Percentiles rank a stretch among this genome's conserved stretches.
These are phyloP conservation scores for Rhodotorula diobovata DNA, from an alignment of 768 basidiomycete genomes.

Conservation along the genomic window DNA sequence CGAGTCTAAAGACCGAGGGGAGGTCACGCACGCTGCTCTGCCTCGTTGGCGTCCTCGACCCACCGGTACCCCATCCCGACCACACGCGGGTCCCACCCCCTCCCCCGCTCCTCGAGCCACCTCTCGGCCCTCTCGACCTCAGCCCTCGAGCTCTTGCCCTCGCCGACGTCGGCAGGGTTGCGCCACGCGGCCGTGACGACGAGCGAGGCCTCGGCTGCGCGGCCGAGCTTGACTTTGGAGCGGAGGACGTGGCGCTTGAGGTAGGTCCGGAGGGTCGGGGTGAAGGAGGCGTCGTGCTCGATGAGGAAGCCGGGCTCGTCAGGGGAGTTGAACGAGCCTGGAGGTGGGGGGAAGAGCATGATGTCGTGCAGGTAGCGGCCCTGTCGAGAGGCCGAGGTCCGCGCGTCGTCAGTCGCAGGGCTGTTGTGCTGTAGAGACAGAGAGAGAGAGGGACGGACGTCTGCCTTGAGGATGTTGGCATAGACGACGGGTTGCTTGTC, in stretches of 20 bases:
- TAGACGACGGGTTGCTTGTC: conserved; percentile 23
- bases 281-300: conserved; percentile 33
- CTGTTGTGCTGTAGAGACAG: too few species aligned
- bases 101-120: conserved; percentile 16
- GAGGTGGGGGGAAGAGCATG: conserved; percentile 67
- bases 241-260: conserved; percentile 81
- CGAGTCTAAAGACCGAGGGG: background rate
- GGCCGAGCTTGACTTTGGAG: conserved; percentile 71
- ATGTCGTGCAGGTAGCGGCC: conserved; percentile 84
- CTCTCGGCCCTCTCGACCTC: conserved; percentile 23
- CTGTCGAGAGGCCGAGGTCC: conserved; percentile 54
- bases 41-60: conserved; percentile 45
- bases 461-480: conserved; percentile 39
- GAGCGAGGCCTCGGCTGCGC: conserved; percentile 70
- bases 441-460: conserved; percentile 15
- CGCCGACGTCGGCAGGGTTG: conserved; percentile 10
- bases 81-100: conserved; percentile 16
- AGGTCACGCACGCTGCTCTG: conserved; percentile 63
- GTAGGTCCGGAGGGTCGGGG: conserved; percentile 59
- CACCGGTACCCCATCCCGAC: conserved; percentile 28
- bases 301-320: conserved; percentile 33
- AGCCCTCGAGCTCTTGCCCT: conserved; percentile 44
- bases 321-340: conserved; percentile 53
- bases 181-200: conserved; percentile 76
- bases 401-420: background rate